Evolutionary conservation across 495 filamentous ascomycete genomes (phyloP), one percentile per base, ranked within the genome.

Genomic region (Aspergillus leporis): DNA sequence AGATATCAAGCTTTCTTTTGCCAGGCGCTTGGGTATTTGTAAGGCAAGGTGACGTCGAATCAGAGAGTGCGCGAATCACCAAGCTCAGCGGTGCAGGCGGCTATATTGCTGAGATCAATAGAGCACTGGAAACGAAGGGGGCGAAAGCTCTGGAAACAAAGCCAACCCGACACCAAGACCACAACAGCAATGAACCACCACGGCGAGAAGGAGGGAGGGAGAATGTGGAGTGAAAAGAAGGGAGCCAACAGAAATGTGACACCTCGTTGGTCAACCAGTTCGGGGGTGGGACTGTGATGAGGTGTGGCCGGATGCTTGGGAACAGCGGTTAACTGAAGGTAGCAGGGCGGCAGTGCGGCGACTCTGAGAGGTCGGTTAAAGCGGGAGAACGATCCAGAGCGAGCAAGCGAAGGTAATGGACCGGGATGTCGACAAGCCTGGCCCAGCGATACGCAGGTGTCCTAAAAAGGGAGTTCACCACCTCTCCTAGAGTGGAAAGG

Each of bases 341-440:
- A 57, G 56, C 54, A 40, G 18, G 63, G 66, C 72, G 67, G 70
- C 67, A 70, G 64, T 66, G 70, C 64, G 66, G 71, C 66, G 53
- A 62, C 61, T 60, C 46, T 62, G 47, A 67, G 55, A 61, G 66
- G 66, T 63, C 59, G 60, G 60, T 63, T 62, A 56, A 61, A 56
- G 48, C 52, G 52, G 63, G 60, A 65, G 60, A 56, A 62, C 54
- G 62, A 65, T 59, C 65, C 62, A 70, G 66, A 62, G 59, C 56
- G 34, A 65, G 19, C 63, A 66, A 71, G 69, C 64, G 66, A 71
- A 52, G 55, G 68, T 65, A 68, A 69, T 61, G 58, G 65, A 72
- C 63, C 47, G 48, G 66, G 58, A 55, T 64, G 36, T 56, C 56
- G 56, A 41, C 41, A 45, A 53, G 57, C 48, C 54, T 59, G 64